Base-by-base conservation (phyloP, 1,139 yeast genomes). In the Wickerhamomyces sp. region DNA sequence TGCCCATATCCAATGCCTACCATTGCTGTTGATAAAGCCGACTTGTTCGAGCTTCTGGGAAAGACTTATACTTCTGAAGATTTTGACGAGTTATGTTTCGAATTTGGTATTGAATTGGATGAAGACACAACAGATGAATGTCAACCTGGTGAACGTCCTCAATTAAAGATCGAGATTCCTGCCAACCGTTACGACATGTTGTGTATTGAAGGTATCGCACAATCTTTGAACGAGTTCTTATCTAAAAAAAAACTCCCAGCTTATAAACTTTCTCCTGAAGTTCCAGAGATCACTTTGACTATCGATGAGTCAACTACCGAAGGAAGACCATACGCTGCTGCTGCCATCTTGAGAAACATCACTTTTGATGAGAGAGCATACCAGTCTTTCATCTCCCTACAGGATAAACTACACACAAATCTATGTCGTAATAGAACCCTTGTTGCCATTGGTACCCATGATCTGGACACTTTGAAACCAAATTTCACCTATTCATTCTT, bases 391-490 rank as follows among this genome's bases (percentile, higher is more conserved):
- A 91, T 93, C 57, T 82, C 95, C 21, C 70, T 93, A 51, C 99
- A 93, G 66, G 99, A 93, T 62, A 93, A 93, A 64, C 72, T 93
- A 49, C 99, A 93, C 66, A 71, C 94, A 42, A 93, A 93, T 62
- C 70, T 93, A 57, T 91, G 98, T 64, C 89, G 98, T 69, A 85
- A 89, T 64, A 84, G 99, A 70, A 82, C 96, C 28, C 74, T 93
- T 53, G 98, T 91, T 36, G 97, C 98, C 39, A 88, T 89, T 70
- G 99, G 99, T 52, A 93, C 99, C 40, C 99, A 93, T 59, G 97
- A 93, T 64, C 68, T 83, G 44, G 95, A 86, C 59, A 76, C 84
- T 34, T 67, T 91, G 48, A 62, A 74, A 30, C 87, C 91, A 18
- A 96, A 96, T 37, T 86, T 88, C 67, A 78, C 89, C 37, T 93